Conservation (phyloP, 495 filamentous ascomycete species). For the Penicillium chermesinum region DNA sequence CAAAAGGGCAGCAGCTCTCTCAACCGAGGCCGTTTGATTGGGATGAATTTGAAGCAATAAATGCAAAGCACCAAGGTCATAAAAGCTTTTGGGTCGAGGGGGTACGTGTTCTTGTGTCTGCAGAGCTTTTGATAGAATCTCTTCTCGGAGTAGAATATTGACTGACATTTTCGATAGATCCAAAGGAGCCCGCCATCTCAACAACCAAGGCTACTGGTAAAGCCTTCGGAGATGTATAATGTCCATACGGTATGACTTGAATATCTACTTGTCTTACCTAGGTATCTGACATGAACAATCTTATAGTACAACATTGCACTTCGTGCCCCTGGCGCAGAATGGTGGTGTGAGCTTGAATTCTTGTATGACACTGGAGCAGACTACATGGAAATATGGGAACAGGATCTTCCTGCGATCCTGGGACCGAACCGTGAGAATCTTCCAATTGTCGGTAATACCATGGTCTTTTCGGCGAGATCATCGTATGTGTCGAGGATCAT, state of each 20-base stretch:
- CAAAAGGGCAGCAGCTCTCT: background rate
- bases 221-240: too few species aligned
- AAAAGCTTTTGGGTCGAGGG: background rate
- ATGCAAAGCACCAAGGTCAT: background rate
- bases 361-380: background rate
- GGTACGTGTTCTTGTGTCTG: background rate
- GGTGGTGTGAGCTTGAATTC: background rate
- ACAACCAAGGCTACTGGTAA: too few species aligned
- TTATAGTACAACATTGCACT: background rate
- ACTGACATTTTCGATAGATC: background rate
- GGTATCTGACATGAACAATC: background rate
- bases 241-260: too few species aligned
- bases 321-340: background rate
- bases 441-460: background rate
- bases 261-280: background rate
- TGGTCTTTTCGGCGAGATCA: background rate
- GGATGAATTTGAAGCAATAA: conserved; percentile 1
- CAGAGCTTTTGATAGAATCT: too few species aligned
- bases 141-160: background rate
- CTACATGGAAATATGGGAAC: background rate
- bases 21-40: conserved; percentile 1
- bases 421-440: background rate
- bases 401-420: background rate
- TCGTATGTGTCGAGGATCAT: background rate
- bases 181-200: too few species aligned